Percentiles rank a stretch among this genome's conserved stretches.
These are phyloP conservation scores for Aspergillus biplanus DNA, from an alignment of 495 filamentous ascomycete species.

Conservation along the genomic window DNA sequence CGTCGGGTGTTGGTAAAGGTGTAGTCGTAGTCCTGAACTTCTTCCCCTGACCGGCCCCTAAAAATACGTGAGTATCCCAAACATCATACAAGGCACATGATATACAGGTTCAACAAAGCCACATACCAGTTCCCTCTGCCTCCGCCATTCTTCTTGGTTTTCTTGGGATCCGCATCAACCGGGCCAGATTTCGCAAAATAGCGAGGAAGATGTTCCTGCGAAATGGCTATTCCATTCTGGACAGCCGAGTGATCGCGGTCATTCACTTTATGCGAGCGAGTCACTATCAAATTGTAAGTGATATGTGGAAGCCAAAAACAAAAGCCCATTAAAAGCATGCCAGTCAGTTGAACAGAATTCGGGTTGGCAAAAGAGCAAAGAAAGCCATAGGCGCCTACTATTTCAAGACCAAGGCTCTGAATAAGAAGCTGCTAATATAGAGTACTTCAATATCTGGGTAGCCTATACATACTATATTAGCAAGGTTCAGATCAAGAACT, in stretches of 20 bases:
- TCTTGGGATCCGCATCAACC: conserved; percentile 80
- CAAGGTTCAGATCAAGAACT: neutral
- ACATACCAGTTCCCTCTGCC: conserved; percentile 93
- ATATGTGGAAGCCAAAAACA: neutral
- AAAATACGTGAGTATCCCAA: neutral
- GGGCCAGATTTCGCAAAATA: conserved; percentile 91
- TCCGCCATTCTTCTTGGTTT: conserved; percentile 94
- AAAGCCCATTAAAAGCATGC: no score
- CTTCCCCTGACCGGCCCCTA: conserved; percentile 84
- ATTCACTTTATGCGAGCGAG: conserved; percentile 89
- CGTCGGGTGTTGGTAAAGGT: conserved; percentile 85
- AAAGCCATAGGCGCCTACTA: neutral
- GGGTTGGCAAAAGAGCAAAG: neutral
- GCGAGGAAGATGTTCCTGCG: conserved; percentile 77
- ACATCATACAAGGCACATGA: neutral
- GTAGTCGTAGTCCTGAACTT: conserved; percentile 78
- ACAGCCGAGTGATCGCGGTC: conserved; percentile 82
- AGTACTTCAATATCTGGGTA: neutral
- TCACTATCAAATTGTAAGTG: conserved; percentile 61
- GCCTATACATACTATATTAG: neutral
- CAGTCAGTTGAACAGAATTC: no score
- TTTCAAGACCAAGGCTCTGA: neutral
- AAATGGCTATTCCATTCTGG: conserved; percentile 62
- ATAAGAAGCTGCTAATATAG: neutral
- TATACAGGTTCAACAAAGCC: conserved; percentile 13